Evolutionary conservation across 1,139 yeast species (phyloP).

Genomic region (Saccharomyces uvarum): DNA sequence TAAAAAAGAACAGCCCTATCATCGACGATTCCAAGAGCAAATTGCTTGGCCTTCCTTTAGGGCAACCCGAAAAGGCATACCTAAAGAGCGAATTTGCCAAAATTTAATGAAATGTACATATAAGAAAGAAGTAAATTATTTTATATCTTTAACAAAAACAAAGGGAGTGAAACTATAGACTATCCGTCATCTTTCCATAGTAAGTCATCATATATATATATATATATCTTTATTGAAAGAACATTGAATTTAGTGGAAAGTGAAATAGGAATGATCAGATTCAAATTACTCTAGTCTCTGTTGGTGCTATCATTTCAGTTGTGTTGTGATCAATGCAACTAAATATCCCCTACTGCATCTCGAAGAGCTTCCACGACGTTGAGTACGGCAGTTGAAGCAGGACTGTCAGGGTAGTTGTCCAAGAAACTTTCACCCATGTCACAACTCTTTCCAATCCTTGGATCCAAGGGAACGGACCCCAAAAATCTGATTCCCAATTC

Average conservation of each 20-base stretch:
- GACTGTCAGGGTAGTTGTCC: constrained; percentile 82
- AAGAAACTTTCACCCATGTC: constrained; percentile 84
- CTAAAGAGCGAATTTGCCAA: constrained; percentile 7
- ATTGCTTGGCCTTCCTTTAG: constrained; percentile 20
- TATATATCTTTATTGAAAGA: no score
- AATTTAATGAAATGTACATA: constrained; percentile 1
- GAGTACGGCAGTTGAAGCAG: constrained; percentile 81
- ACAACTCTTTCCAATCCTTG: constrained; percentile 83
- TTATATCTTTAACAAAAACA: neutral
- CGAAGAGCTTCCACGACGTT: constrained; percentile 60
- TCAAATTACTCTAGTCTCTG: neutral
- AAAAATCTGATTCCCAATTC: constrained; percentile 71
- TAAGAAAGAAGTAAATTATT: neutral
- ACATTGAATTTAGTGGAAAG: no score
- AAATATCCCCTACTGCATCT: constrained; percentile 32
- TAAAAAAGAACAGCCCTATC: constrained; percentile 1
- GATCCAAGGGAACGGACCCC: constrained; percentile 93
- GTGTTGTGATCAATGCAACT: neutral
- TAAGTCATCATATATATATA: neutral
- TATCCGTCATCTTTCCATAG: neutral
- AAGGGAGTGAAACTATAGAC: neutral
- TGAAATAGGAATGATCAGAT: neutral
- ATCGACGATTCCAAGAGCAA: constrained; percentile 7
- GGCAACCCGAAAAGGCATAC: constrained; percentile 22
- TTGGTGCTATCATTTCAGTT: neutral